Percentiles rank a stretch among this genome's conserved stretches.
phyloP scores from a whole-genome alignment of 2,329 filamentous ascomycete species.

The Orbilia javanica region DNA sequence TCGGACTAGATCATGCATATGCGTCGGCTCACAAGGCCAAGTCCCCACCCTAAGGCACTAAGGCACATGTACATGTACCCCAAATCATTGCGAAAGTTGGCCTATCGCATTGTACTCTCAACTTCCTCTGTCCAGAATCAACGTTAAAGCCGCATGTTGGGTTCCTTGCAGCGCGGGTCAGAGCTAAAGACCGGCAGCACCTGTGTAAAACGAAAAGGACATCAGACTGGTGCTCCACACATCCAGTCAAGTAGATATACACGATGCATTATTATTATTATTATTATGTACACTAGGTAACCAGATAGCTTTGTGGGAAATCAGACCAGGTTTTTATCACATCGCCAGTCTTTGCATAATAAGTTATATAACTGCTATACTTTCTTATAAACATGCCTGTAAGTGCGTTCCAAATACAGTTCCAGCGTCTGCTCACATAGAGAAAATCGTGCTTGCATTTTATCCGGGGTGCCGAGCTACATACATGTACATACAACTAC shows the following conservation, averaged over 20 bases:
- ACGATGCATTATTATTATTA: too few relatives aligned
- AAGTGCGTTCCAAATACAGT: slow-evolving; percentile 18
- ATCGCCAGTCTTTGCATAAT: slow-evolving; percentile 44
- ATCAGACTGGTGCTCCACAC: slow-evolving; percentile 2
- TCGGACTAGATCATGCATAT: slow-evolving; percentile 24
- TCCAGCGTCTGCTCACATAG: not conserved
- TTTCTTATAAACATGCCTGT: slow-evolving; percentile 9
- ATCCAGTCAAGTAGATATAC: not conserved
- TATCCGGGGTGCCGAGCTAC: not conserved
- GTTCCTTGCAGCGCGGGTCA: slow-evolving; percentile 27
- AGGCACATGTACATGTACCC: not conserved
- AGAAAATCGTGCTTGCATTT: slow-evolving; percentile 4
- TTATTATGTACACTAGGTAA: too few relatives aligned
- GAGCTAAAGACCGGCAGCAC: not conserved
- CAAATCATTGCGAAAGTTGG: not conserved
- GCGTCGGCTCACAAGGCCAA: slow-evolving; percentile 26
- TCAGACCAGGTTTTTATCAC: slow-evolving; percentile 24
- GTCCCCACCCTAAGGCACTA: not conserved
- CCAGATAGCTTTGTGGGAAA: not conserved
- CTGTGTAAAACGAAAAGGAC: slow-evolving; percentile 7
- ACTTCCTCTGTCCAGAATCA: not conserved
- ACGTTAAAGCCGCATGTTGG: slow-evolving; percentile 19
- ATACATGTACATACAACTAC: not conserved
- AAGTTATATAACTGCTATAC: slow-evolving; percentile 34
- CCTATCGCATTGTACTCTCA: not conserved